Evolutionary conservation across 371 early-diverging fungal species (phyloP), one percentile per base, ranked within the genome.

Genomic region (Dichotomocladium elegans): DNA sequence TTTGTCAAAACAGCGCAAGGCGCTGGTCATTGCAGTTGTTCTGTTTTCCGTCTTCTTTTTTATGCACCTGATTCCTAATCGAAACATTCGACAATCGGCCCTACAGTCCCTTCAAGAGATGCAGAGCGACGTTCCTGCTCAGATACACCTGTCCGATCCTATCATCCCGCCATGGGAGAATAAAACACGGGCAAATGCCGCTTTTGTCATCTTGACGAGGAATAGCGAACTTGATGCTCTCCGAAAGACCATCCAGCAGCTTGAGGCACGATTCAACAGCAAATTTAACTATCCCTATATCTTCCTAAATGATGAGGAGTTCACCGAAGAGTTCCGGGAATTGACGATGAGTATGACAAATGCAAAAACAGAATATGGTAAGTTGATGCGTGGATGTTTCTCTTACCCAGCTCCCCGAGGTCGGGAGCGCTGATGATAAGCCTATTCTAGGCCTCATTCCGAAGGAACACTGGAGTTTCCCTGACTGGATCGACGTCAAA

Each of bases 241-340:
- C 35, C 61, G 71, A 22, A 60, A 60, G 7, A 78, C 93, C 0
- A 79, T 98, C 63, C 73, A 66, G 14, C 82, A 88, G 65, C 74
- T 95, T 28, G 94, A 96, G 61, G 84, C 88, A 44, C 69, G 86
- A 17, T 94, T 95, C 72, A 97, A 97, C 59, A 69, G 66, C 42
- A 70, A 79, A 19, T 92, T 79, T 72, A 64, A 86, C 54, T 97
- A 95, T 64, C 95, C 95, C 2, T 97, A 93, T 70, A 90, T 97
- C 14, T 88, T 90, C 57, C 53, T 91, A 30, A 92, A 90, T 62
- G 89, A 97, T 50, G 79, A 77, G 21, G 82, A 85, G 3, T 97
- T 96, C 58, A 83, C 85, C 0, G 79, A 85, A 0, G 79, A 85
- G 35, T 97, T 97, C 65, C 89, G 86, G 60, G 60, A 67, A 31